These are phyloP conservation scores for Pythium oligandrum DNA, from an alignment of 352 stramenopile genomes.

Conservation along the genomic window DNA sequence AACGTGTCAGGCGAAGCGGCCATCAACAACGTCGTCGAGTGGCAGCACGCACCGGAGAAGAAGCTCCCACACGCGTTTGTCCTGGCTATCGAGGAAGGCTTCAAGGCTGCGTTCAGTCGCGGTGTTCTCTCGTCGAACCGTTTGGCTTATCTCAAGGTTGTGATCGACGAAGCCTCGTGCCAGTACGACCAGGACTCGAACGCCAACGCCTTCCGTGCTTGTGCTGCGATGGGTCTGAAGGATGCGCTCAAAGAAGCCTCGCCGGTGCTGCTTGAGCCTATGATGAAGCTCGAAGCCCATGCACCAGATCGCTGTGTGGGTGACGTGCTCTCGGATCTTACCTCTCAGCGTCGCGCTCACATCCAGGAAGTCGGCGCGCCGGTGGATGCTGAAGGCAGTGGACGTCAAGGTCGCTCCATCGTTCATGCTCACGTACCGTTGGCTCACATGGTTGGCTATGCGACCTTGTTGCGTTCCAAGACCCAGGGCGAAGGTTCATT, in stretches of 20 bases:
- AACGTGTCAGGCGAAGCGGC: slow-evolving; percentile 18
- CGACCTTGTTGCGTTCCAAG: slow-evolving; percentile 71
- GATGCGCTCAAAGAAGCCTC: slow-evolving; percentile 45
- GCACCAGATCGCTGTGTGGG: slow-evolving; percentile 57
- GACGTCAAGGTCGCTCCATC: slow-evolving; percentile 38
- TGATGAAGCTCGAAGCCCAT: slow-evolving; percentile 75
- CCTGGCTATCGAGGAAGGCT: slow-evolving; percentile 61
- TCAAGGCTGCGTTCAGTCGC: slow-evolving; percentile 50
- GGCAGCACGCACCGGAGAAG: slow-evolving; percentile 37
- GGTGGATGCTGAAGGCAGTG: slow-evolving; percentile 14
- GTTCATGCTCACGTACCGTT: slow-evolving; percentile 66
- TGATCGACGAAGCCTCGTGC: slow-evolving; percentile 50
- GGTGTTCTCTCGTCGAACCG: slow-evolving; percentile 55
- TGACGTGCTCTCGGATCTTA: slow-evolving; percentile 74
- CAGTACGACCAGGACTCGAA: slow-evolving; percentile 63
- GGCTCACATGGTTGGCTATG: slow-evolving; percentile 75
- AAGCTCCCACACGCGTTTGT: slow-evolving; percentile 64
- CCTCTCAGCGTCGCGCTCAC: slow-evolving; percentile 53
- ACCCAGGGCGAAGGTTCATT: slow-evolving; percentile 80
- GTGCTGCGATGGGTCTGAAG: slow-evolving; percentile 48
- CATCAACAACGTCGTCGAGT: slow-evolving; percentile 56
- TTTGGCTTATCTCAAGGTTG: slow-evolving; percentile 62
- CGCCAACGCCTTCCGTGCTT: slow-evolving; percentile 56
- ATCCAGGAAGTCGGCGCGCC: slow-evolving; percentile 60
- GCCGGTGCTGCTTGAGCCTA: slow-evolving; percentile 61